phyloP scores from a whole-genome alignment of 2,329 filamentous ascomycete species.

The Macrophomina tecta region DNA sequence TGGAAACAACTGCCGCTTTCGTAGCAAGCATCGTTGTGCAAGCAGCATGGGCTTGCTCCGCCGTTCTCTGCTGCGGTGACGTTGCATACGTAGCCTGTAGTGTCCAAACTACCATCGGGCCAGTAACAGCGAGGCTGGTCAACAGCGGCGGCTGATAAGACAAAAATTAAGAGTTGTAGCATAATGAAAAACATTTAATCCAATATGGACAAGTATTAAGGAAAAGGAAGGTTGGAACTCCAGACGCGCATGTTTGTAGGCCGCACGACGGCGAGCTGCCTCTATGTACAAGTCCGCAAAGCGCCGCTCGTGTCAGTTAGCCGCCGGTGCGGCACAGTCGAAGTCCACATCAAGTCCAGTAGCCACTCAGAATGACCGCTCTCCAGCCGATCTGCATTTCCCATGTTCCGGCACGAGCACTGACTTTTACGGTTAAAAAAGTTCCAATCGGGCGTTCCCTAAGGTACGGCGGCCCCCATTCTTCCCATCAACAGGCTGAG shows the following conservation, averaged over 20 bases:
- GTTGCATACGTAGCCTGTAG: conserved; percentile 23
- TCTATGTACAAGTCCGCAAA: too few species aligned
- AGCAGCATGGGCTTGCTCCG: conserved; percentile 19
- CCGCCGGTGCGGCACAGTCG: not conserved
- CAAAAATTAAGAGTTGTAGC: not conserved
- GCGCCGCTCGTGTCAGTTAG: not conserved
- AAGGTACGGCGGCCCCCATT: too few species aligned
- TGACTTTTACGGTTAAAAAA: too few species aligned
- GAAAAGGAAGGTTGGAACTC: too few species aligned
- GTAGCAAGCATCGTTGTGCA: conserved; percentile 23
- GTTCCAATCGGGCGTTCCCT: too few species aligned
- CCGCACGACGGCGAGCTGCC: too few species aligned
- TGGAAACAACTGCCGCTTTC: conserved; percentile 23
- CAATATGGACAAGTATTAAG: too few species aligned
- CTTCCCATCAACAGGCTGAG: too few species aligned
- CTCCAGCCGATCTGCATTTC: too few species aligned
- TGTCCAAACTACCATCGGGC: conserved; percentile 8
- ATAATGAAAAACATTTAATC: too few species aligned
- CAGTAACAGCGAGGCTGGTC: conserved; percentile 20
- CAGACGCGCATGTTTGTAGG: too few species aligned
- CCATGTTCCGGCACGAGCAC: too few species aligned
- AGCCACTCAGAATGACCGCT: not conserved
- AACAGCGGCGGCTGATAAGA: not conserved
- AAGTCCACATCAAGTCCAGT: not conserved
- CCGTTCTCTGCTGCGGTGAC: conserved; percentile 17